Base-by-base conservation (phyloP, 148 eudicot genomes). In the Silene latifolia region DNA sequence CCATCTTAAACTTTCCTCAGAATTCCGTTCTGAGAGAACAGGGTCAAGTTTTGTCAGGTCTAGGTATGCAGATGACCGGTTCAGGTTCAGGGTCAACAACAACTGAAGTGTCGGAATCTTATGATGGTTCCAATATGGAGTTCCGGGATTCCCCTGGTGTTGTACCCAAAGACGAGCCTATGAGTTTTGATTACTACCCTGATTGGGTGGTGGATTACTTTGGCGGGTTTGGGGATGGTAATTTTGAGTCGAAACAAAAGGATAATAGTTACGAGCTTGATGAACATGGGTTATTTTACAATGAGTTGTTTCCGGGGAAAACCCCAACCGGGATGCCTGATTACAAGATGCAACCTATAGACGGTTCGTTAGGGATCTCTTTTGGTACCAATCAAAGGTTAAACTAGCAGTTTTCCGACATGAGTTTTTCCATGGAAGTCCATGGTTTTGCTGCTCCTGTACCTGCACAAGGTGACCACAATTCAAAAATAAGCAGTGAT, bases 1-100 rank as follows among this genome's bases (percentile, higher is more conserved):
- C 89, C 4, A 77, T 84, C 27, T 85, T 86, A 8, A 86, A 86
- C 60, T 86, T 84, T 73, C 83, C 89, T n/a, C 64, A 48, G 13
- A 54, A 53, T 18, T 18, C 39, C 14, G 6, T 64, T 17, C 64
- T 14, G 4, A 63, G 2, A 0, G 63, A 51, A 24, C 24, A 67
- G 5, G 35, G 39, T 1, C 67, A 39, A 3, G 63, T 67, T 9
- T 12, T n/a, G 14, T 29, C 71, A 2, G 18, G 56, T 20, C 63
- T 61, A 18, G 65, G 75, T 4, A 23, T 51, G 19, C 69, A 32
- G 12, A 4, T 76, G 7, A 65, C 76, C 1, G 27, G 35, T 60
- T 73, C 80, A 0, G 77, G 57, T 60, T 73, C 80, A 0, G 77
- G 57, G 10, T 76, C 83, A 7, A 76, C 83, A 7, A 76, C 74